Evolutionary conservation across 768 basidiomycete genomes (phyloP).

Genomic region (Porphyrellus cyaneotinctus): DNA sequence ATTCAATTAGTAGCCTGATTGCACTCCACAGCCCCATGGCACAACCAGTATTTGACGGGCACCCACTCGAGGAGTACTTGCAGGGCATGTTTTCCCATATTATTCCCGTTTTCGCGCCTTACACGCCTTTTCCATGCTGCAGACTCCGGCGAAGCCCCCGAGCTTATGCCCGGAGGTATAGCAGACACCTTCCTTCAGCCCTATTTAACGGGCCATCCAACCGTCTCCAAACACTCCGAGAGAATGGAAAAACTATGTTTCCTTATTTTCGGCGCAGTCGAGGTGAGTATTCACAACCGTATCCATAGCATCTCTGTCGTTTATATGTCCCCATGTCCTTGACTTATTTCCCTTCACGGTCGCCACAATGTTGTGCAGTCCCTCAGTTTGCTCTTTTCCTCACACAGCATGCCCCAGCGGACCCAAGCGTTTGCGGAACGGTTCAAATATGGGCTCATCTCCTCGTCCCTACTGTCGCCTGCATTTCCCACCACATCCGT

Average conservation of each 20-base stretch:
- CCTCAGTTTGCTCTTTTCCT: slow-evolving; percentile 35
- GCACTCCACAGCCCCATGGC: slow-evolving; percentile 48
- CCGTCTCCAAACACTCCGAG: slow-evolving; percentile 18
- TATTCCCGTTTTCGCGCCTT: not conserved
- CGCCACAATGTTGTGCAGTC: slow-evolving; percentile 29
- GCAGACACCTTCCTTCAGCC: slow-evolving; percentile 30
- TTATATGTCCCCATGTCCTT: not conserved
- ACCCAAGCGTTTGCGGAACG: slow-evolving; percentile 66
- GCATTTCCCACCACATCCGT: slow-evolving; percentile 44
- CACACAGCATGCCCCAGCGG: slow-evolving; percentile 33
- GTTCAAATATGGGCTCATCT: slow-evolving; percentile 82
- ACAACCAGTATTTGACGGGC: slow-evolving; percentile 72
- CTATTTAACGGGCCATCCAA: slow-evolving; percentile 7
- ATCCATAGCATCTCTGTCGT: slow-evolving; percentile 8
- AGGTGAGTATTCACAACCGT: slow-evolving; percentile 35
- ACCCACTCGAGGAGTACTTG: slow-evolving; percentile 71
- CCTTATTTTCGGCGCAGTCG: slow-evolving; percentile 19
- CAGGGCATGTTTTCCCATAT: slow-evolving; percentile 41
- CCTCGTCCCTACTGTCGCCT: slow-evolving; percentile 68
- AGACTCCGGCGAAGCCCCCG: slow-evolving; percentile 59
- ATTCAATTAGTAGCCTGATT: slow-evolving; percentile 14
- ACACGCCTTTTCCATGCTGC: slow-evolving; percentile 14
- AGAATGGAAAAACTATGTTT: slow-evolving; percentile 28
- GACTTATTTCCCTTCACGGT: too few species aligned
- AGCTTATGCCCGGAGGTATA: slow-evolving; percentile 55